Evolutionary conservation across 441 rosid species (phyloP).

Genomic region (Populus tomentosa): DNA sequence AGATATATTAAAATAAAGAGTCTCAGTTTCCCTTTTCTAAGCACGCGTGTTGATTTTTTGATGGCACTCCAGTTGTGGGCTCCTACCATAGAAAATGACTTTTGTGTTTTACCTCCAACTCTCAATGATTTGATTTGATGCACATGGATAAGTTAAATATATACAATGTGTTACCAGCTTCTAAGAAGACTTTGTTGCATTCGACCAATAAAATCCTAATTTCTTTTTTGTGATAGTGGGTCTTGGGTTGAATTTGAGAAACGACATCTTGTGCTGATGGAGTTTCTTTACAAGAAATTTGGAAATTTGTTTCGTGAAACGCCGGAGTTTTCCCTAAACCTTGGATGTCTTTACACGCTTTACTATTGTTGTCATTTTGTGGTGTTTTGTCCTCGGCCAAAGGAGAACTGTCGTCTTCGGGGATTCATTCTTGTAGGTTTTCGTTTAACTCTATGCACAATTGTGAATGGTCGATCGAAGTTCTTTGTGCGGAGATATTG

Average conservation of each 20-base stretch:
- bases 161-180: neutral
- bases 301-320: neutral
- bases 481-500: neutral
- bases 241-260: neutral
- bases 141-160: neutral
- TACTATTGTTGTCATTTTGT: neutral
- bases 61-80: conserved; percentile 11
- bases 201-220: neutral
- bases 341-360: neutral
- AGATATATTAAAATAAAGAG: neutral
- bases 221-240: neutral
- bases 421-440: neutral
- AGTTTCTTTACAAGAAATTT: neutral
- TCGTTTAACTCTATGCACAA: neutral
- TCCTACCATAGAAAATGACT: conserved; percentile 7
- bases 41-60: conserved; percentile 20
- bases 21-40: conserved; percentile 4
- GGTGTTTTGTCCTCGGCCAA: neutral
- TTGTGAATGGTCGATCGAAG: neutral
- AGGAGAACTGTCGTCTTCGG: neutral
- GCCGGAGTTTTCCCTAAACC: neutral
- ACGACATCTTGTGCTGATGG: neutral
- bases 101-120: neutral
- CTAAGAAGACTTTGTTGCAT: neutral
- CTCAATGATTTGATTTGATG: conserved; percentile 12